Evolutionary conservation across 129 eudicot species (phyloP).

Genomic region (Solidago caesia): DNA sequence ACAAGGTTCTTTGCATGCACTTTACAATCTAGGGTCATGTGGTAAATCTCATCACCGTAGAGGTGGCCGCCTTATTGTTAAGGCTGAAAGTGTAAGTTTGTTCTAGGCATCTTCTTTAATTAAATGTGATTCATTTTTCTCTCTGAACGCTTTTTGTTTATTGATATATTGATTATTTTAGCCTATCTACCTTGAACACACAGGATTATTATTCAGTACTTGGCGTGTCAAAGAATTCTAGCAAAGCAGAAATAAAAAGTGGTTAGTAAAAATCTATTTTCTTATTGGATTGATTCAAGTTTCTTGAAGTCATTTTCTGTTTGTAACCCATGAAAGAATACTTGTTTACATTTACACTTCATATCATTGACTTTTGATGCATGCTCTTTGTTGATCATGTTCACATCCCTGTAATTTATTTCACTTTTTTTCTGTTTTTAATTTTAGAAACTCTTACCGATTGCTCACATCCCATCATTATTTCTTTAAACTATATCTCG

Average conservation of each 20-base stretch:
- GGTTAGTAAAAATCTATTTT: conserved; percentile 51
- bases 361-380: conserved; percentile 10
- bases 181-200: neutral
- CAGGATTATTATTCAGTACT: conserved; percentile 88
- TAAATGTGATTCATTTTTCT: neutral
- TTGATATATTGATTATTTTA: conserved; percentile 2
- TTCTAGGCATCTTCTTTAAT: conserved; percentile 10
- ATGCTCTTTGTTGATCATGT: neutral
- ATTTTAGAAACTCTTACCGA: neutral
- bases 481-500: neutral
- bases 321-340: conserved; percentile 5
- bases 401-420: conserved; percentile 8
- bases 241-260: conserved; percentile 91
- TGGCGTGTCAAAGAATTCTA: conserved; percentile 82
- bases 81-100: conserved; percentile 71
- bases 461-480: conserved; percentile 14
- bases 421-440: neutral
- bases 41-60: conserved; percentile 39
- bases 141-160: neutral
- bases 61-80: conserved; percentile 63
- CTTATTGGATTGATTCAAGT: conserved; percentile 5
- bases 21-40: conserved; percentile 40
- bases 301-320: conserved; percentile 13
- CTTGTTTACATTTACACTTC: neutral
- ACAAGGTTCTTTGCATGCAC: conserved; percentile 46